Evolutionary conservation across 805 yeast genomes (phyloP), one percentile per base, ranked within the genome.

Genomic region (Wickerhamiella shivajii): DNA sequence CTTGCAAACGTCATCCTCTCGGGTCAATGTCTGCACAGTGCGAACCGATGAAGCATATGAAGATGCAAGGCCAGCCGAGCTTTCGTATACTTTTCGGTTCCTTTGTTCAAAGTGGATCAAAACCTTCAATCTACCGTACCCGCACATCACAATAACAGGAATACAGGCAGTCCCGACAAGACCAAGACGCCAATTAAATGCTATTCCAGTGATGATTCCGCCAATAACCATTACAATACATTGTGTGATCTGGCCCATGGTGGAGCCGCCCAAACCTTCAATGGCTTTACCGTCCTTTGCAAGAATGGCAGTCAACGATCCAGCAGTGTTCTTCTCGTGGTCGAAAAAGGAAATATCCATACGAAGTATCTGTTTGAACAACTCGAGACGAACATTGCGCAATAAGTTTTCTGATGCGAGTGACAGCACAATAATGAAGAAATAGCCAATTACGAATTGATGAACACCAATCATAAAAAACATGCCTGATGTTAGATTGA

Each of bases 201-300:
- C 55, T 34, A 60, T 51, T 13, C 61, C 59, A 10, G 60, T 45
- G 26, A 55, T 55, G 18, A 58, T 44, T 33, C 65, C 64, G 17
- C 50, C 61, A 35, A 59, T 39, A 10, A 60, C 44, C 8, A 61
- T 60, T 10, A 58, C 54, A 24, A 53, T 8, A 0, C 58, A 55
- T 34, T 51, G 48, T 41, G 55, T 39, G 29, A 58, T 49, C 39
- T 58, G 63, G 9, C 61, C 63, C 24, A 58, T 40, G 1, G 63
- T 58, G 7, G 61, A 55, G 10, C 63, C 63, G n/a, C 59, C 59
- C 4, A 58, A 42, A 20, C 62, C 62, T 29, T 58, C 56, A 10
- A 56, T 53, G 13, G 56, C 51, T 34, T 55, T 56, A 5, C 60
- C 63, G 26, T 59, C 63, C 32, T 55, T 58, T 26, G 61, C 59